These are phyloP conservation scores for Barnettozyma sucrosica DNA, from an alignment of 805 yeast genomes.

Conservation along the genomic window DNA sequence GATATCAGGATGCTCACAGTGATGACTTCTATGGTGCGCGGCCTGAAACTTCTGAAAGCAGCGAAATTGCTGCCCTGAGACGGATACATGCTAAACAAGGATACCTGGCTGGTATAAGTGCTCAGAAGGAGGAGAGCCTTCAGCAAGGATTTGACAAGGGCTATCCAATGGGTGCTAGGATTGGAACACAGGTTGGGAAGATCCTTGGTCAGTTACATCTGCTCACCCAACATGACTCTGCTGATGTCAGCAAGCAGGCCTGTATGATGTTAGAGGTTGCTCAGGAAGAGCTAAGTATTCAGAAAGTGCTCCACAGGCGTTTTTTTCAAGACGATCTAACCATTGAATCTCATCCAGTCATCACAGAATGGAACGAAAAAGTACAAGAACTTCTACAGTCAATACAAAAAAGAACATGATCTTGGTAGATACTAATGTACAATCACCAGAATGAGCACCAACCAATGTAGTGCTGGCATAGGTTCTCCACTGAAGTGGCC, in stretches of 20 bases:
- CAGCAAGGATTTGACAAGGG: slow-evolving; percentile 82
- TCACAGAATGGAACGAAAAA: slow-evolving; percentile 40
- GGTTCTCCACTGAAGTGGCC: slow-evolving; percentile 92
- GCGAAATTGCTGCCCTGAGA: slow-evolving; percentile 37
- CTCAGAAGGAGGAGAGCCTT: slow-evolving; percentile 59
- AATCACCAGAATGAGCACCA: slow-evolving; percentile 98
- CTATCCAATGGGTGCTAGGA: slow-evolving; percentile 64
- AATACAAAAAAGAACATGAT: background rate
- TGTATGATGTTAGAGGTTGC: slow-evolving; percentile 32
- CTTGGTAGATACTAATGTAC: slow-evolving; percentile 2
- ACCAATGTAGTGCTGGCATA: slow-evolving; percentile 95
- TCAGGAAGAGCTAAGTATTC: slow-evolving; percentile 48
- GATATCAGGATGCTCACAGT: slow-evolving; percentile 9
- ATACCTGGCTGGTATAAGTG: slow-evolving; percentile 71
- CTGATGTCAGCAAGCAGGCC: slow-evolving; percentile 17
- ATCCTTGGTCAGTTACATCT: slow-evolving; percentile 50
- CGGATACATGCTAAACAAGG: slow-evolving; percentile 75
- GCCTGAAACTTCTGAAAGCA: slow-evolving; percentile 10
- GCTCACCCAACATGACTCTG: slow-evolving; percentile 16
- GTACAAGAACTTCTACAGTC: slow-evolving; percentile 8
- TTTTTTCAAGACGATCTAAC: slow-evolving; percentile 45
- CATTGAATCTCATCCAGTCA: slow-evolving; percentile 24
- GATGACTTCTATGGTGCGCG: slow-evolving; percentile 34
- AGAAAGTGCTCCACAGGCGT: slow-evolving; percentile 46
- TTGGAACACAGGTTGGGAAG: slow-evolving; percentile 64